Evolutionary conservation across 768 basidiomycete species (phyloP), one percentile per base, ranked within the genome.

Genomic region (Mycena galopus): DNA sequence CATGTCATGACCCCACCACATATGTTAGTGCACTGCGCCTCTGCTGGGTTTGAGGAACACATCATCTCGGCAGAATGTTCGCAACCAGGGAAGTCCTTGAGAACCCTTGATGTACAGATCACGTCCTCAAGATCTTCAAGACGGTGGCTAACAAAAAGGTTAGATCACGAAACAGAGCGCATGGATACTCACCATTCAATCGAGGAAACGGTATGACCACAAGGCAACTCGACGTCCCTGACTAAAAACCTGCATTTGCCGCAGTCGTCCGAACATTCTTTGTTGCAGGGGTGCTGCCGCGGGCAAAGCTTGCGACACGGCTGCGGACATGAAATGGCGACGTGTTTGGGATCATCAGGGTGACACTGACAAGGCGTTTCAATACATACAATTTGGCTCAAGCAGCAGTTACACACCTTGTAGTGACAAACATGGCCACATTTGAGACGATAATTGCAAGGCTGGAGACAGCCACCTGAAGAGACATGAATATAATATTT

Each of bases 341-440:
- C 55, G 69, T 93, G 92, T 16, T 87, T 83, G 0, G 86, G 85
- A 67, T 91, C 88, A 58, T 91, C 92, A 0, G 87, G 84, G 70
- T 93, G 91, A 67, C 92, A 92, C 88, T 92, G 61, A 69, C 42
- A 44, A 2, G 29, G 30, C 47, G 17, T n/a, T 16, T 63, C 17
- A 35, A 42, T 66, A 16, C 42, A 47, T 47, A 23, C 37, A 8
- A 30, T 25, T 32, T 39, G 42, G 39, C 7, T 30, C 53, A 11
- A 19, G 33, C 51, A 27, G 10, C 17, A n/a, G 12, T 42, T 14
- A 12, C 79, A 44, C 78, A 91, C 91, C 80, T 89, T 89, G 71
- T 85, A 91, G 0, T 90, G 89, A 75, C 92, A 93, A 4, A 84
- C 79, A 76, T 93, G 92, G 3, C 92, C 92, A 73, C 92, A 93